Conservation (phyloP, 371 early-diverging fungal genomes). For the Entomophthora muscae region DNA sequence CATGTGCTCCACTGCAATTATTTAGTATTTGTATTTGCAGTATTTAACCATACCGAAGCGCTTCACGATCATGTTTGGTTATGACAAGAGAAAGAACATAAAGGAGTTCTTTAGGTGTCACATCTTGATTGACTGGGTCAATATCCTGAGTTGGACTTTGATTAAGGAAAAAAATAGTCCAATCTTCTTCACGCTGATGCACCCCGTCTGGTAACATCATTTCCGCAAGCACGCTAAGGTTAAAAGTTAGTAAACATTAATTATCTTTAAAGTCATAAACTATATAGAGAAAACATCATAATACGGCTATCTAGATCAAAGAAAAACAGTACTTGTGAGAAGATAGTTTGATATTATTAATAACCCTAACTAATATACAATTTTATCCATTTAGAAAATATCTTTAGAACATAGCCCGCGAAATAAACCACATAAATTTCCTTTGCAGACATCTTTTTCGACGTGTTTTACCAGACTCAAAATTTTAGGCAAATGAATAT, state of each 20-base stretch:
- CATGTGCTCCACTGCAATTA: conserved; percentile 54
- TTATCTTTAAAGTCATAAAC: too few relatives aligned
- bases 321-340: too few relatives aligned
- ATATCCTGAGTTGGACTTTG: conserved; percentile 35
- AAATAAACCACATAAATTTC: too few relatives aligned
- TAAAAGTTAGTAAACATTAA: background rate
- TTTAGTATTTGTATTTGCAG: background rate
- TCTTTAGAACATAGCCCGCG: too few relatives aligned
- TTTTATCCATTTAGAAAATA: too few relatives aligned
- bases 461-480: too few relatives aligned
- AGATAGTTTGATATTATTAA: too few relatives aligned
- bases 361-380: too few relatives aligned
- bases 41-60: conserved; percentile 31
- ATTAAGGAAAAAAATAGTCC: conserved; percentile 85
- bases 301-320: too few relatives aligned
- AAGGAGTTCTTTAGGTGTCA: conserved; percentile 24
- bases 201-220: conserved; percentile 93
- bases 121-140: background rate
- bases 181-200: conserved; percentile 77
- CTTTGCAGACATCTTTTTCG: too few relatives aligned
- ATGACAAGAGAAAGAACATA: conserved; percentile 80
- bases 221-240: conserved; percentile 66
- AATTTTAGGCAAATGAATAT: too few relatives aligned
- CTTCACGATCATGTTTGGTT: conserved; percentile 67
- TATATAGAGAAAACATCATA: too few relatives aligned